Conservation (phyloP, 1,284 basidiomycete genomes). For the Vanrija humicola region DNA sequence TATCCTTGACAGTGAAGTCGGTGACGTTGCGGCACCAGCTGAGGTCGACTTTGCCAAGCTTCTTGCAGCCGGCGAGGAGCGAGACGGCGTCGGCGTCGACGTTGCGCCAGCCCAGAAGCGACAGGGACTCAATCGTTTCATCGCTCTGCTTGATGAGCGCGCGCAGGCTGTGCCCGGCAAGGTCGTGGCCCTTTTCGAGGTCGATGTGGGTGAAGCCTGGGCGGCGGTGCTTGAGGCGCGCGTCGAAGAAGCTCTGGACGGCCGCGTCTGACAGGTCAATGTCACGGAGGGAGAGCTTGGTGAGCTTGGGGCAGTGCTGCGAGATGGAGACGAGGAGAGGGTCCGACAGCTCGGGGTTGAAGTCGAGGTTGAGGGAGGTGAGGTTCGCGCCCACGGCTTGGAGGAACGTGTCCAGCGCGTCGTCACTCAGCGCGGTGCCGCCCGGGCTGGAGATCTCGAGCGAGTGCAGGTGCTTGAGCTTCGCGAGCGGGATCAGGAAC, state of each 20-base stretch:
- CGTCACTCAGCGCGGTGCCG: slow-evolving; percentile 52
- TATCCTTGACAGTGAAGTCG: slow-evolving; percentile 71
- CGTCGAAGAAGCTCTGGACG: slow-evolving; percentile 63
- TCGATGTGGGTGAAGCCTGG: slow-evolving; percentile 55
- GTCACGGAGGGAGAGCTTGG: slow-evolving; percentile 59
- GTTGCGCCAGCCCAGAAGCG: slow-evolving; percentile 72
- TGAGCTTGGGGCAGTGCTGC: slow-evolving; percentile 56
- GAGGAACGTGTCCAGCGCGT: slow-evolving; percentile 60
- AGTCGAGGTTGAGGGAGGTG: slow-evolving; percentile 61
- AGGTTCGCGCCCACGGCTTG: slow-evolving; percentile 55
- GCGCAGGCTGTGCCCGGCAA: slow-evolving; percentile 59
- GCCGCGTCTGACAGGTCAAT: slow-evolving; percentile 66
- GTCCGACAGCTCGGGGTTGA: slow-evolving; percentile 59
- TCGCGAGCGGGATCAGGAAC: slow-evolving; percentile 58
- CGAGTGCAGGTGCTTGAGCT: slow-evolving; percentile 33
- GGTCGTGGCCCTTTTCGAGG: slow-evolving; percentile 58
- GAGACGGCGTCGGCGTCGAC: slow-evolving; percentile 59
- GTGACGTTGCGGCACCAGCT: slow-evolving; percentile 84
- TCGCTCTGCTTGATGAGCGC: slow-evolving; percentile 71
- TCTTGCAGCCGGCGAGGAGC: slow-evolving; percentile 54
- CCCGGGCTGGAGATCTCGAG: slow-evolving; percentile 46
- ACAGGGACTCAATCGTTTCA: slow-evolving; percentile 58
- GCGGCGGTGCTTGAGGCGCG: slow-evolving; percentile 32
- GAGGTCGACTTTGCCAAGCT: slow-evolving; percentile 66
- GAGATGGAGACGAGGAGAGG: slow-evolving; percentile 60